phyloP scores from a whole-genome alignment of 352 stramenopile species.

The Globisporangium paddicum region DNA sequence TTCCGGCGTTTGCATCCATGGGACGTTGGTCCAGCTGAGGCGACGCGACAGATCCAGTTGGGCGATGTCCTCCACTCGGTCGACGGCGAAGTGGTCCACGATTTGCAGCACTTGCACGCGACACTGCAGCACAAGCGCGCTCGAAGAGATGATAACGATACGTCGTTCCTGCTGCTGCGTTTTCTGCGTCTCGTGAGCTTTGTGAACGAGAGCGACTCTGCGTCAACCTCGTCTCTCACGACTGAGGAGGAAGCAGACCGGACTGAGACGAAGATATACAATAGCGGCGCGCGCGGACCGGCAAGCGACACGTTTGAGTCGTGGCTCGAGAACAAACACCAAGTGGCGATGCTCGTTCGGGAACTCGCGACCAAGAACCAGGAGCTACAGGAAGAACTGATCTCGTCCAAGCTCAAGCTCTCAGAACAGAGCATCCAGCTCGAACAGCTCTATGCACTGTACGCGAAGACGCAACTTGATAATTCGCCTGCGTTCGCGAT shows the following conservation, averaged over 20 bases:
- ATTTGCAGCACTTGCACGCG: slow-evolving; percentile 28
- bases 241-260: slow-evolving; percentile 1
- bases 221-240: slow-evolving; percentile 5
- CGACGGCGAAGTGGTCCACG: slow-evolving; percentile 29
- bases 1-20: slow-evolving; percentile 33
- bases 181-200: slow-evolving; percentile 22
- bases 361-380: slow-evolving; percentile 40
- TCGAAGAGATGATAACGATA: not conserved
- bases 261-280: not conserved
- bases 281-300: too few relatives aligned
- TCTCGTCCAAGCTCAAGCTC: slow-evolving; percentile 43
- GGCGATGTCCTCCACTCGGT: slow-evolving; percentile 42
- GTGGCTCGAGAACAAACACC: slow-evolving; percentile 14
- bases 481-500: slow-evolving; percentile 27
- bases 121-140: not conserved
- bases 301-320: too few relatives aligned
- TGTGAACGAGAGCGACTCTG: slow-evolving; percentile 7
- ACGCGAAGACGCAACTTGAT: slow-evolving; percentile 38
- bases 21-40: slow-evolving; percentile 49
- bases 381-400: slow-evolving; percentile 40
- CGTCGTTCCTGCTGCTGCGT: slow-evolving; percentile 36
- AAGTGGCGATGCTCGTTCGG: slow-evolving; percentile 33
- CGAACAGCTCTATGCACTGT: slow-evolving; percentile 57
- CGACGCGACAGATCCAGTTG: slow-evolving; percentile 28
- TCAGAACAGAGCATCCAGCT: slow-evolving; percentile 61